Evolutionary conservation across 495 filamentous ascomycete genomes (phyloP), one percentile per base, ranked within the genome.

Genomic region (Thermothielavioides terrestris): DNA sequence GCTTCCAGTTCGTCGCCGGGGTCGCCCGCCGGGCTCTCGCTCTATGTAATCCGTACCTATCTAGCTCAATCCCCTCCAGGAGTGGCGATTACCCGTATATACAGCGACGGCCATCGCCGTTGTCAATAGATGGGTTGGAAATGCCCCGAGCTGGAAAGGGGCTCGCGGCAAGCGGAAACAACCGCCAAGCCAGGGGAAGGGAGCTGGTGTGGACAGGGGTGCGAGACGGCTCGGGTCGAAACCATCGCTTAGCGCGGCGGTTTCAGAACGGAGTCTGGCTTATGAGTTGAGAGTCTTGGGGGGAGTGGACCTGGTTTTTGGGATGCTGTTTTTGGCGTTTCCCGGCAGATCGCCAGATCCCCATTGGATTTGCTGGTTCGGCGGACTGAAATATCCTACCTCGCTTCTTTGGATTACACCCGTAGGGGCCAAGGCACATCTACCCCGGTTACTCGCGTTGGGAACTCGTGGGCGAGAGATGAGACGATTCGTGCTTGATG

Each of bases 181-280:
- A n/a, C n/a, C n/a, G 2, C 15, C 22, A n/a, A 14, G n/a, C 38
- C 41, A 45, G 40, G 49, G 31, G 49, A 26, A 36, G n/a, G n/a
- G n/a, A n/a, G n/a, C n/a, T n/a, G n/a, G n/a, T n/a, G n/a, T 1
- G 23, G 15, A 17, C 40, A 44, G 39, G 49, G 49, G 42, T 31
- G 4, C 46, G 49, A 52, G 21, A 35, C 49, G 34, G 12, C 21
- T 39, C 41, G 26, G 22, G 31, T 31, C 22, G 17, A 21, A n/a
- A 12, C 11, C 36, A 21, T 25, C 6, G 32, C 36, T 17, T 10
- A 12, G 21, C 46, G 49, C 49, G 35, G 39, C 49, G 38, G 20
- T 14, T 40, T 36, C 41, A 23, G 46, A 49, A 52, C 40, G 25
- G 32, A 22, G 34, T 25, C 46, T 52, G 41, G 34, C 22, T 22